A percentile compares a stretch with the other conserved stretches of the same genome.
These are phyloP conservation scores for Petunia axillaris DNA, from an alignment of 257 asterid species.

Conservation along the genomic window DNA sequence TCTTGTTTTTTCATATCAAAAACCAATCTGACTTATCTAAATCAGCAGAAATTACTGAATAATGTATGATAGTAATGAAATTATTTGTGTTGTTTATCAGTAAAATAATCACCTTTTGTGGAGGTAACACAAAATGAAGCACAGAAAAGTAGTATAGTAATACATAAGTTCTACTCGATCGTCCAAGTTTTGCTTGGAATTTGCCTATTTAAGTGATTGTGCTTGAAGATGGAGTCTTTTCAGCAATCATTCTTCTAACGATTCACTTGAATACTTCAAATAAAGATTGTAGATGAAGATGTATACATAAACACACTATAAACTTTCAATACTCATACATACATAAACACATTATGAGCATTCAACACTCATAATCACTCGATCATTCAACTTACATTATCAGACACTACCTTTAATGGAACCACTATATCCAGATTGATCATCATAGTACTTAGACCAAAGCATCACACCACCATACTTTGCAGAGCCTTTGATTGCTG, in stretches of 20 bases:
- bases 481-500: conserved; percentile 52
- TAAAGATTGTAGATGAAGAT: neutral
- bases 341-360: neutral
- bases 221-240: neutral
- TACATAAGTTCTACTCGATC: too few species aligned
- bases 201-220: too few species aligned
- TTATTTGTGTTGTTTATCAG: too few species aligned
- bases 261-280: neutral
- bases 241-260: neutral
- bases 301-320: neutral
- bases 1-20: too few species aligned
- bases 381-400: neutral
- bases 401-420: conserved; percentile 53
- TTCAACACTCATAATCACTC: neutral
- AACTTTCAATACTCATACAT: neutral
- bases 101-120: too few species aligned
- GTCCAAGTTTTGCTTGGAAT: too few species aligned
- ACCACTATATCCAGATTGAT: conserved; percentile 57
- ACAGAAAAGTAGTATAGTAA: too few species aligned
- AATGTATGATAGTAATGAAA: too few species aligned
- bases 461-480: conserved; percentile 75
- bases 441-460: conserved; percentile 61
- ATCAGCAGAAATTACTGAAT: too few species aligned
- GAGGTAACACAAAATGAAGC: too few species aligned
- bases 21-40: too few species aligned